Evolutionary conservation across 2,329 filamentous ascomycete genomes (phyloP).

Genomic region (Scolecobasidium constrictum): DNA sequence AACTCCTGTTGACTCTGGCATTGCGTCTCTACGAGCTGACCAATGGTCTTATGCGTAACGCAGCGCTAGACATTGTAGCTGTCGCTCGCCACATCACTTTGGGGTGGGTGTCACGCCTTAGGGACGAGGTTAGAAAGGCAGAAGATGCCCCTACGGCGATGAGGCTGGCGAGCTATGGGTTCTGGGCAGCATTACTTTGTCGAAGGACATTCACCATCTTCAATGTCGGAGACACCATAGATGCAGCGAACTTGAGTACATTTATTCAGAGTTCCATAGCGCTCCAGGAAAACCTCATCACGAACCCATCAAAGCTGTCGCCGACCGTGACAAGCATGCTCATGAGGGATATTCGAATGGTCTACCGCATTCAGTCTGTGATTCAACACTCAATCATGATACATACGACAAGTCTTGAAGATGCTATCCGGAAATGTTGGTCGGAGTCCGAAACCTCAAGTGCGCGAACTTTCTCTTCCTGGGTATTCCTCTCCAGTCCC

Average conservation of each 20-base stretch:
- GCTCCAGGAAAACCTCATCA: constrained; percentile 37
- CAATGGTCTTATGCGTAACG: constrained; percentile 13
- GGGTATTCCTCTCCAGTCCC: constrained; percentile 15
- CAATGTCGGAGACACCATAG: constrained; percentile 11
- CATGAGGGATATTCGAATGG: constrained; percentile 37
- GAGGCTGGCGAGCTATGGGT: constrained; percentile 32
- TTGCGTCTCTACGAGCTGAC: constrained; percentile 28
- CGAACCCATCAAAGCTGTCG: constrained; percentile 25
- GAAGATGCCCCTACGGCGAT: constrained; percentile 27
- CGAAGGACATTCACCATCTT: constrained; percentile 32
- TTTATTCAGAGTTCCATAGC: constrained; percentile 31
- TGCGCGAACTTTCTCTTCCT: constrained; percentile 13
- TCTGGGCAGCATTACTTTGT: constrained; percentile 48
- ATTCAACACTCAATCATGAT: constrained; percentile 26
- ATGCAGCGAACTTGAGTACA: constrained; percentile 10
- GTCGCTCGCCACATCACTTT: constrained; percentile 32
- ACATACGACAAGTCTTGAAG: constrained; percentile 18
- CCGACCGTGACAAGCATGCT: constrained; percentile 27
- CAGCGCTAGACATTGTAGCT: constrained; percentile 24
- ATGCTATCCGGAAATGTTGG: constrained; percentile 33
- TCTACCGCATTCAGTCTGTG: constrained; percentile 23
- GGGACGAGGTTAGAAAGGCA: constrained; percentile 31
- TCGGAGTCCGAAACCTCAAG: constrained; percentile 19
- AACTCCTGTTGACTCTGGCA: constrained; percentile 41
- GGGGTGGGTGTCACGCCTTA: constrained; percentile 40